Percentiles rank a stretch among this genome's conserved stretches.
These are phyloP conservation scores for Aspergillus neotritici DNA, from an alignment of 2,329 filamentous ascomycete species.

Conservation along the genomic window DNA sequence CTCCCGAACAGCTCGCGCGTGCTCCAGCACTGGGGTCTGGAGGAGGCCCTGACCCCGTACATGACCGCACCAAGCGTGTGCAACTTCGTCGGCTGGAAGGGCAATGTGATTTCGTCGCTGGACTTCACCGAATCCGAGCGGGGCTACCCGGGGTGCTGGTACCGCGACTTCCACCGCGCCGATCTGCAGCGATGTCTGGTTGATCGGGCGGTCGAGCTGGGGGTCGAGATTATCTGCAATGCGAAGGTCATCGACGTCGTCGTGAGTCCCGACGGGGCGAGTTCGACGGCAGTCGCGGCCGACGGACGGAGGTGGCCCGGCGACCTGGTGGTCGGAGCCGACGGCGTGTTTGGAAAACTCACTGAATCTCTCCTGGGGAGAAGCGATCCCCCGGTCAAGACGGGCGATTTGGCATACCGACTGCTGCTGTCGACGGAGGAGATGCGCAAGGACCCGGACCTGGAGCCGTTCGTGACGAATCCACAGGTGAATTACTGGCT, in stretches of 20 bases:
- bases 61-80: constrained; percentile 41
- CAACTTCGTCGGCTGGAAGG: constrained; percentile 52
- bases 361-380: constrained; percentile 44
- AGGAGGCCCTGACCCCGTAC: constrained; percentile 34
- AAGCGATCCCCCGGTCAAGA: constrained; percentile 44
- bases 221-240: constrained; percentile 43
- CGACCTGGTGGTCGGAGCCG: constrained; percentile 23
- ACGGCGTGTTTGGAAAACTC: constrained; percentile 27
- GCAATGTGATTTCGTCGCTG: constrained; percentile 45
- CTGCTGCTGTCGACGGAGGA: constrained; percentile 46
- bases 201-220: constrained; percentile 45
- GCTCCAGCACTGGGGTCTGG: constrained; percentile 38
- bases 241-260: constrained; percentile 41
- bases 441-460: constrained; percentile 44
- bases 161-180: constrained; percentile 53
- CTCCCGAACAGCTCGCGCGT: constrained; percentile 28
- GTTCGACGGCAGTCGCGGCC: constrained; percentile 32
- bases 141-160: constrained; percentile 36
- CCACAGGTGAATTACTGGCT: constrained; percentile 53
- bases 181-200: constrained; percentile 48
- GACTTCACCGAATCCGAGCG: constrained; percentile 42
- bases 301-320: constrained; percentile 21
- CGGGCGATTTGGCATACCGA: constrained; percentile 54
- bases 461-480: constrained; percentile 41
- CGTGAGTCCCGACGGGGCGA: constrained; percentile 26